Conservation (phyloP, 352 stramenopile genomes). For the Globisporangium canariense region DNA sequence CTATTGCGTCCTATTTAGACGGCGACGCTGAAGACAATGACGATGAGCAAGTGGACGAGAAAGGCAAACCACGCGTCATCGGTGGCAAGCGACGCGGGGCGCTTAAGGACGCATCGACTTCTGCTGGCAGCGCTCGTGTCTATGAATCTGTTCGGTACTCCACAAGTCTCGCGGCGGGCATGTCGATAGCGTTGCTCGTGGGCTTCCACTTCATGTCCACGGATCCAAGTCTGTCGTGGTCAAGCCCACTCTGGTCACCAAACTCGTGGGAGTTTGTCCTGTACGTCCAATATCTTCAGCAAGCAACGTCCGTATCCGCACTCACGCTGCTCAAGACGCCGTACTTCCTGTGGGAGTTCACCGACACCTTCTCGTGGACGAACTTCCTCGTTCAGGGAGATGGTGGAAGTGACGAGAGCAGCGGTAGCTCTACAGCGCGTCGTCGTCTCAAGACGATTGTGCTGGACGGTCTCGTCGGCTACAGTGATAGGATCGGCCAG, state of each 20-base stretch:
- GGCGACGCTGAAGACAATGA: neutral
- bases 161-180: slow-evolving; percentile 9
- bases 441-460: slow-evolving; percentile 23
- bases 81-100: slow-evolving; percentile 2
- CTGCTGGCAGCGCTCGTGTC: slow-evolving; percentile 1
- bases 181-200: slow-evolving; percentile 20
- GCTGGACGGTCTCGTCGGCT: slow-evolving; percentile 25
- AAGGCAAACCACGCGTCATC: slow-evolving; percentile 8
- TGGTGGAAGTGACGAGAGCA: neutral
- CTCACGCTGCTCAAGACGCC: slow-evolving; percentile 32
- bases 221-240: slow-evolving; percentile 17
- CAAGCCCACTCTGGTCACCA: slow-evolving; percentile 15
- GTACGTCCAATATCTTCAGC: slow-evolving; percentile 41
- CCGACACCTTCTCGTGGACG: slow-evolving; percentile 43
- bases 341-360: slow-evolving; percentile 33
- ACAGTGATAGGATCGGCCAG: slow-evolving; percentile 30
- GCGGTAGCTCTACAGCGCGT: neutral
- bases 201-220: slow-evolving; percentile 22
- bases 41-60: too few species aligned
- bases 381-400: slow-evolving; percentile 38
- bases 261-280: slow-evolving; percentile 55
- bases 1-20: neutral
- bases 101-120: neutral
- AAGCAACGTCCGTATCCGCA: slow-evolving; percentile 37
- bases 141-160: slow-evolving; percentile 25